These are phyloP conservation scores for Candida sp. DNA, from an alignment of 1,139 yeast species.

Conservation along the genomic window DNA sequence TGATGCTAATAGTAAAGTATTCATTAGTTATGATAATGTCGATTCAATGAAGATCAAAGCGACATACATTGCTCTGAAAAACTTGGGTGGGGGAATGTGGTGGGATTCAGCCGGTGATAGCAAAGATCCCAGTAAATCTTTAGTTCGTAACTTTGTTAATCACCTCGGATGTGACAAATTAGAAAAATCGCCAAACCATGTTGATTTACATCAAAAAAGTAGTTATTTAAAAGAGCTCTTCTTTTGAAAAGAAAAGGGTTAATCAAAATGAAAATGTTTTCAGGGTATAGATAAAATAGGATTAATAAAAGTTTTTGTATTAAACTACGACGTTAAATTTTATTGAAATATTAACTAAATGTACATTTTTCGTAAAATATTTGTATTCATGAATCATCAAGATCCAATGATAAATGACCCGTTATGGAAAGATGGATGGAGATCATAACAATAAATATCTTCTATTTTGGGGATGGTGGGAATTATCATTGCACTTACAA, in stretches of 20 bases:
- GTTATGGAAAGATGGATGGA: background rate
- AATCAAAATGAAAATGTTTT: too few relatives aligned
- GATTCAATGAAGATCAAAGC: slow-evolving; percentile 59
- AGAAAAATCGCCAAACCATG: slow-evolving; percentile 12
- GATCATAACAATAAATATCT: background rate
- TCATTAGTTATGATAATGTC: slow-evolving; percentile 67
- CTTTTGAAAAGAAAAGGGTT: too few relatives aligned
- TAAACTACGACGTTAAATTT: too few relatives aligned
- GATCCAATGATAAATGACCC: background rate
- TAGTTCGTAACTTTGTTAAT: slow-evolving; percentile 39
- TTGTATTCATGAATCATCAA: background rate
- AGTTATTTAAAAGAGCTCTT: slow-evolving; percentile 10
- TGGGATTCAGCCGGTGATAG: slow-evolving; percentile 90
- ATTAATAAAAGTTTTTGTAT: too few relatives aligned
- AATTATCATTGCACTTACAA: too few relatives aligned
- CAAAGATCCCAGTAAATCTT: slow-evolving; percentile 24
- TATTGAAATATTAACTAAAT: background rate
- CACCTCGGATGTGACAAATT: slow-evolving; percentile 26
- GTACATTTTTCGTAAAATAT: background rate
- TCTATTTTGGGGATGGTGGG: too few relatives aligned
- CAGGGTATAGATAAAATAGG: too few relatives aligned
- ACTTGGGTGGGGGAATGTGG: slow-evolving; percentile 86
- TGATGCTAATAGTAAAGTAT: slow-evolving; percentile 30
- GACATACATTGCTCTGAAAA: slow-evolving; percentile 41
- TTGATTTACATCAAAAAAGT: slow-evolving; percentile 14